phyloP scores from a whole-genome alignment of 2,329 filamentous ascomycete genomes.

The Fusarium subtropicale region DNA sequence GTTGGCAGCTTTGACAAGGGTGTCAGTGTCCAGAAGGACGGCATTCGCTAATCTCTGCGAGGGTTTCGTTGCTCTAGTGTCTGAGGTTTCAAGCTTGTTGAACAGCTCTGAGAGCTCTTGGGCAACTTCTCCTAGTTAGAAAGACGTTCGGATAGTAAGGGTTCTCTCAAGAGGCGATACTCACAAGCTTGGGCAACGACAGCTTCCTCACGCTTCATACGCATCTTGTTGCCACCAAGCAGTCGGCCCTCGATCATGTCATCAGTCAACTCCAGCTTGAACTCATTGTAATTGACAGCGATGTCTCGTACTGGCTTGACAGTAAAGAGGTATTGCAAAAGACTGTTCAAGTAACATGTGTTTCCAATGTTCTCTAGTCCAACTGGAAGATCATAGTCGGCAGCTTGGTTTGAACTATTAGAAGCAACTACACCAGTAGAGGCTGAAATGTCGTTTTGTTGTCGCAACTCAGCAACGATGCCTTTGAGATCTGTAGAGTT shows the following conservation, averaged over 20 bases:
- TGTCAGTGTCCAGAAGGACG: constrained; percentile 71
- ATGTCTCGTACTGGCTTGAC: constrained; percentile 84
- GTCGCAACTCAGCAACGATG: constrained; percentile 45
- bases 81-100: constrained; percentile 73
- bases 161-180: constrained; percentile 51
- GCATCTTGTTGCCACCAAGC: constrained; percentile 75
- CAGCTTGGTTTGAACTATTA: constrained; percentile 20
- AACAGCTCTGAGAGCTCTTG: constrained; percentile 79
- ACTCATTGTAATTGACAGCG: constrained; percentile 78
- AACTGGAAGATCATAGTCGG: constrained; percentile 73
- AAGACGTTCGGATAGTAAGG: constrained; percentile 39
- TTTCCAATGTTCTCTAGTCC: constrained; percentile 95
- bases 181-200: constrained; percentile 79
- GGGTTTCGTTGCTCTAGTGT: constrained; percentile 73
- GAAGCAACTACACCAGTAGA: constrained; percentile 7
- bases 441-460: constrained; percentile 42
- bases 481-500: constrained; percentile 47
- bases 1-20: constrained; percentile 51
- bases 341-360: constrained; percentile 97
- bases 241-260: constrained; percentile 73
- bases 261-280: constrained; percentile 75
- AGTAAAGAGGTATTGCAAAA: constrained; percentile 95
- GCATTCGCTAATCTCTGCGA: constrained; percentile 82
- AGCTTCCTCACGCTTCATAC: constrained; percentile 65
- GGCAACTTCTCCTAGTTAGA: constrained; percentile 67